phyloP scores from a whole-genome alignment of 306 rosid species.

The Sechiopsis laciniata region DNA sequence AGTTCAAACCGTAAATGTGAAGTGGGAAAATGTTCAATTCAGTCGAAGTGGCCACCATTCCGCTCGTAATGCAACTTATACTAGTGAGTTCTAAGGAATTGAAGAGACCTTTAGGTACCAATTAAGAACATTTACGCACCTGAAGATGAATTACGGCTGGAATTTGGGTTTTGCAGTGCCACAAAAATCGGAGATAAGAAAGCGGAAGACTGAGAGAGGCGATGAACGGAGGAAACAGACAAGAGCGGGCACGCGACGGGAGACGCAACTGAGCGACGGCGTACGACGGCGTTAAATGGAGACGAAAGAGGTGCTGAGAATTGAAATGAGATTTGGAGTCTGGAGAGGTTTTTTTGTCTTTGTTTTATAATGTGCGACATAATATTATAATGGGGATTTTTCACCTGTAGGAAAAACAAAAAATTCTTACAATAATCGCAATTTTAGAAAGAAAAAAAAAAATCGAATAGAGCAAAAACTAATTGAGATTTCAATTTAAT shows the following conservation, averaged over 20 bases:
- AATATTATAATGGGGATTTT: too few relatives aligned
- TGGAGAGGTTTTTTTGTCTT: neutral
- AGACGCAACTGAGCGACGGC: neutral
- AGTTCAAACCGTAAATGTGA: neutral
- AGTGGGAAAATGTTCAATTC: neutral
- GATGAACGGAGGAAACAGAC: neutral
- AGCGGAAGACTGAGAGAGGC: neutral
- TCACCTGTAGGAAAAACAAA: too few relatives aligned
- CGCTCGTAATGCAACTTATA: neutral
- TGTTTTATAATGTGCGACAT: too few relatives aligned
- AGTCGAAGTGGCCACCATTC: neutral
- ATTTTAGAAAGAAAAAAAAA: too few relatives aligned
- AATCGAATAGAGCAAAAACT: too few relatives aligned
- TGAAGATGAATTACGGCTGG: neutral
- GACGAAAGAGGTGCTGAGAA: neutral
- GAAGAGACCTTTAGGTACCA: neutral
- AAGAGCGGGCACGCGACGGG: neutral
- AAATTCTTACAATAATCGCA: too few relatives aligned
- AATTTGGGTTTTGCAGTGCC: neutral
- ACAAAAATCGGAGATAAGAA: neutral
- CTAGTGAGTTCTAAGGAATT: neutral
- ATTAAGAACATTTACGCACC: neutral
- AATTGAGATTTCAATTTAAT: too few relatives aligned
- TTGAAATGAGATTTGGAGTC: neutral
- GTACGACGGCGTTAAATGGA: slow-evolving; percentile 3